These are phyloP conservation scores for Tylopilus sp. DNA, from an alignment of 768 basidiomycete genomes.

Conservation along the genomic window DNA sequence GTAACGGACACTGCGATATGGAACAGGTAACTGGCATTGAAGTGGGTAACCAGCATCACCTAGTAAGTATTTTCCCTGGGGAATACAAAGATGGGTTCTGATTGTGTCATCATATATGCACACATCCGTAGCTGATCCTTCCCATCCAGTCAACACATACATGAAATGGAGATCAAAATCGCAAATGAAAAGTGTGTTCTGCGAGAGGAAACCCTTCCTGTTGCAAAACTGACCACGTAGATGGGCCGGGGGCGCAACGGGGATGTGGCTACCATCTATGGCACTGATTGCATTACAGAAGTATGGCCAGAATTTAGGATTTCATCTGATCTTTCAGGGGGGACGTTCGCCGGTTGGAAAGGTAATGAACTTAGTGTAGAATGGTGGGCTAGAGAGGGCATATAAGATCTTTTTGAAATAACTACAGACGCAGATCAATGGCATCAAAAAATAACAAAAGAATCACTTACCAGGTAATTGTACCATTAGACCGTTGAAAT, in stretches of 20 bases:
- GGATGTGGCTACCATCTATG: not conserved
- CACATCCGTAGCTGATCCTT: slow-evolving; percentile 38
- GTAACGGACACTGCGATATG: slow-evolving; percentile 39
- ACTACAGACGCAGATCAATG: not conserved
- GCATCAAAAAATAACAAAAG: not conserved
- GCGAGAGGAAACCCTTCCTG: slow-evolving; percentile 30
- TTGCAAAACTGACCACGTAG: not conserved
- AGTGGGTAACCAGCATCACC: not conserved
- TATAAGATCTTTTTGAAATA: not conserved
- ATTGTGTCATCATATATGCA: slow-evolving; percentile 15
- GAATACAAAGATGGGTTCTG: slow-evolving; percentile 27
- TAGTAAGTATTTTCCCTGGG: slow-evolving; percentile 33
- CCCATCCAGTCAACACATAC: slow-evolving; percentile 39
- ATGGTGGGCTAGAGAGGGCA: not conserved
- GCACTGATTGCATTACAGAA: too few species aligned
- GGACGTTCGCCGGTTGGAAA: too few species aligned
- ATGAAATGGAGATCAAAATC: too few species aligned
- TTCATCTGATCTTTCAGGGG: not conserved
- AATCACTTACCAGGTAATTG: not conserved
- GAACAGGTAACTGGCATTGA: slow-evolving; percentile 18
- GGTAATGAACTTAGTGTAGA: not conserved
- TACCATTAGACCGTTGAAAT: not conserved
- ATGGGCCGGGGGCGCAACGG: not conserved
- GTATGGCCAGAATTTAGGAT: too few species aligned
- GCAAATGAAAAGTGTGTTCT: slow-evolving; percentile 37